Conservation (phyloP, 1,139 yeast species). For the Blastobotrys malaysiensis region DNA sequence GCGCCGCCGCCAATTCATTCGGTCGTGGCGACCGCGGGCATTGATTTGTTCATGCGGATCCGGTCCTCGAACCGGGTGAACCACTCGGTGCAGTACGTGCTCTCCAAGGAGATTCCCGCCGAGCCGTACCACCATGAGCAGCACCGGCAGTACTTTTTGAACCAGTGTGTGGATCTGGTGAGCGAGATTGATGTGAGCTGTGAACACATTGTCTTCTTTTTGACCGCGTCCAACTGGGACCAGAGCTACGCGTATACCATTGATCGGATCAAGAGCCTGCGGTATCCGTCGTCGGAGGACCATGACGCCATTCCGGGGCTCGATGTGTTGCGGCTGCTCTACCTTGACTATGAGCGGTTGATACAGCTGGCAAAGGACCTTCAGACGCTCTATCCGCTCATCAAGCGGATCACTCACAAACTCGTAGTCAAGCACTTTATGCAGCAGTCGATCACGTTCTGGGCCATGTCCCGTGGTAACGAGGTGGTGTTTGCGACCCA, state of each 20-base stretch:
- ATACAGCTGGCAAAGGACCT: constrained; percentile 39
- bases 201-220: constrained; percentile 43
- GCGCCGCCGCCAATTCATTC: constrained; percentile 28
- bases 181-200: constrained; percentile 45
- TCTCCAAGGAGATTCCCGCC: constrained; percentile 13
- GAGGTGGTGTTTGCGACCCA: constrained; percentile 37
- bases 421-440: constrained; percentile 48
- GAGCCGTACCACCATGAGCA: constrained; percentile 5
- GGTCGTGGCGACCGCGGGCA: constrained; percentile 24
- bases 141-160: not conserved
- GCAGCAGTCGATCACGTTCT: constrained; percentile 46
- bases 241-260: constrained; percentile 28
- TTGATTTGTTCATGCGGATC: constrained; percentile 24
- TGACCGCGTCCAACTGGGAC: constrained; percentile 52
- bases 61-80: constrained; percentile 26
- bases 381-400: constrained; percentile 37
- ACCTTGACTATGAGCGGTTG: constrained; percentile 41
- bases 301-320: constrained; percentile 40
- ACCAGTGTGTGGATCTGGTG: constrained; percentile 13
- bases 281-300: constrained; percentile 21
- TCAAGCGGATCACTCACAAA: constrained; percentile 51
- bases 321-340: constrained; percentile 48
- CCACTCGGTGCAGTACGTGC: constrained; percentile 23
- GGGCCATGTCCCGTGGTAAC: constrained; percentile 53
- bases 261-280: constrained; percentile 30